phyloP scores from a whole-genome alignment of 768 basidiomycete species.

The Rhizopogon salebrosus region DNA sequence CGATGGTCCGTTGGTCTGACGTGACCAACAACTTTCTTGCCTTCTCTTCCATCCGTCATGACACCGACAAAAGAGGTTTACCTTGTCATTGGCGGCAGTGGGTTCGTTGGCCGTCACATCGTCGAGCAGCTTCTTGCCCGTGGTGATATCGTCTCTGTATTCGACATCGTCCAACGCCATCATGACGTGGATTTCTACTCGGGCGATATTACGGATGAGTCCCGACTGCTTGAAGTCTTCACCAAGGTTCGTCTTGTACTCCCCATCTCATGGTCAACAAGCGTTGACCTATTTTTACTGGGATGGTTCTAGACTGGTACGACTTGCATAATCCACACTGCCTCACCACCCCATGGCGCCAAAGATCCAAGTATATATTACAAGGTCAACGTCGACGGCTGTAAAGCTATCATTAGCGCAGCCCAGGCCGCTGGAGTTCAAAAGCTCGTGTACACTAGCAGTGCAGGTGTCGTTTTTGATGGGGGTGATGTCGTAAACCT shows the following conservation, averaged over 20 bases:
- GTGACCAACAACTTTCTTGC: too few relatives aligned
- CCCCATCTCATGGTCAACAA: neutral
- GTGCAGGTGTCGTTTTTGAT: conserved; percentile 86
- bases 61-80: conserved; percentile 54
- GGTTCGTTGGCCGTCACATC: conserved; percentile 88
- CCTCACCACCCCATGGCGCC: conserved; percentile 71
- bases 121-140: conserved; percentile 79
- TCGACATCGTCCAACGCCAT: conserved; percentile 91
- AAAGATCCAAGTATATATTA: conserved; percentile 71
- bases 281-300: neutral
- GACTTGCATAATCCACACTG: conserved; percentile 94
- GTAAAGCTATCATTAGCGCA: conserved; percentile 77
- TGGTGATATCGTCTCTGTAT: conserved; percentile 75
- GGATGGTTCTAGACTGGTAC: conserved; percentile 55
- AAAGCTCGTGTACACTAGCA: conserved; percentile 93
- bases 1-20: too few relatives aligned
- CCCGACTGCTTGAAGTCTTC: conserved; percentile 66
- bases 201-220: conserved; percentile 81
- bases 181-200: conserved; percentile 84
- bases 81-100: conserved; percentile 91
- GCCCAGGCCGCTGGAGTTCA: conserved; percentile 66
- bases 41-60: neutral
- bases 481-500: conserved; percentile 75
- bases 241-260: conserved; percentile 53
- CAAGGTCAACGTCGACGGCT: conserved; percentile 94